Evolutionary conservation across 2,329 filamentous ascomycete species (phyloP).

Genomic region (Monosporascus sp.): DNA sequence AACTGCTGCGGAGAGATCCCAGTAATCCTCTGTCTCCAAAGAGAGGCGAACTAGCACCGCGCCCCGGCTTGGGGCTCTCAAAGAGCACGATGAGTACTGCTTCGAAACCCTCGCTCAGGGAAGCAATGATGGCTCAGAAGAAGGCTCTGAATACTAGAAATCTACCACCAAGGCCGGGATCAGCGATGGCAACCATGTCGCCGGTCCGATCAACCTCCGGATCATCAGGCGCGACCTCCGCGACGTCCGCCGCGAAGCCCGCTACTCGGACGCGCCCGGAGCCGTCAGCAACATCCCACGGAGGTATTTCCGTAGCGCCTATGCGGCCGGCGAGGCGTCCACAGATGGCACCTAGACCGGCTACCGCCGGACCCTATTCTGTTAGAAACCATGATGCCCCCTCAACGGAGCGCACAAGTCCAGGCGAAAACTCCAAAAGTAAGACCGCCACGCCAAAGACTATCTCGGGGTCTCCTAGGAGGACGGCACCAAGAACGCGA

Average conservation of each 20-base stretch:
- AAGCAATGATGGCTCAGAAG: conserved; percentile 80
- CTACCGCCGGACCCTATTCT: conserved; percentile 63
- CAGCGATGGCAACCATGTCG: conserved; percentile 59
- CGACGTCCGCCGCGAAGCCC: conserved; percentile 26
- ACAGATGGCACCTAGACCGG: conserved; percentile 54
- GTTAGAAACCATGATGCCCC: conserved; percentile 48
- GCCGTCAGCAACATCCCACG: conserved; percentile 39
- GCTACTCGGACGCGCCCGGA: conserved; percentile 39
- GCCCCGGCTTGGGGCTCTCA: conserved; percentile 56
- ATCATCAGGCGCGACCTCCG: conserved; percentile 30
- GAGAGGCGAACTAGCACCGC: conserved; percentile 45
- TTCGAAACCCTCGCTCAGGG: conserved; percentile 66
- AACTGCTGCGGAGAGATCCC: conserved; percentile 75
- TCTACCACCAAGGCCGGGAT: conserved; percentile 54
- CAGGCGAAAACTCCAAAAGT: conserved; percentile 37
- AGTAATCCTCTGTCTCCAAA: conserved; percentile 71
- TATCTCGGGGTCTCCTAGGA: conserved; percentile 49
- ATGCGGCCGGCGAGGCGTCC: conserved; percentile 57
- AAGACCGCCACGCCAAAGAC: conserved; percentile 47
- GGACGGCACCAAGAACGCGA: conserved; percentile 40
- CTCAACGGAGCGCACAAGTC: conserved; percentile 40
- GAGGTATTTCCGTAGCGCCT: conserved; percentile 59
- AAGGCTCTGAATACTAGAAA: conserved; percentile 52
- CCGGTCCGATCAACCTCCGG: conserved; percentile 41
- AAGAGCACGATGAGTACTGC: conserved; percentile 53